Conservation (phyloP, 2,329 filamentous ascomycete genomes). For the Fusarium multiceps region DNA sequence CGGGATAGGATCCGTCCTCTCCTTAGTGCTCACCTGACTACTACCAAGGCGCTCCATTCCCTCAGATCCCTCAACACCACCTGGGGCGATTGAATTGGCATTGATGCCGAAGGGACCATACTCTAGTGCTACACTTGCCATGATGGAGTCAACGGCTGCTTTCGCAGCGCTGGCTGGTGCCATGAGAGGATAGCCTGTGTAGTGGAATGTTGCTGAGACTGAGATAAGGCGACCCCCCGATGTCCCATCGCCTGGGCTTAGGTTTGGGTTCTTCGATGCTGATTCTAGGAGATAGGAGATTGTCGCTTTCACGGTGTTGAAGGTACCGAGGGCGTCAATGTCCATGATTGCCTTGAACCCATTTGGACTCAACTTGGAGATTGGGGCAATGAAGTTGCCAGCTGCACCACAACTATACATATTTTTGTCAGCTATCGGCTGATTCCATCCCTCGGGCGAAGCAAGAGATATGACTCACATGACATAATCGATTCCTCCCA, state of each 20-base stretch:
- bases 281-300: conserved; percentile 84
- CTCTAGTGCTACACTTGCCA: conserved; percentile 83
- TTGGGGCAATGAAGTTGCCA: conserved; percentile 92
- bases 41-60: conserved; percentile 71
- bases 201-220: conserved; percentile 91
- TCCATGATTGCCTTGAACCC: conserved; percentile 96
- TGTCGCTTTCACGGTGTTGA: conserved; percentile 93
- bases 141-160: conserved; percentile 87
- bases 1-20: conserved; percentile 66
- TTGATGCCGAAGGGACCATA: conserved; percentile 88
- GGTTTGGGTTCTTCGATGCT: conserved; percentile 55
- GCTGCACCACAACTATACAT: conserved; percentile 82
- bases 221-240: conserved; percentile 76
- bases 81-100: conserved; percentile 88
- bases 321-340: conserved; percentile 93
- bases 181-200: conserved; percentile 85
- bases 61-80: conserved; percentile 86
- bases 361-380: conserved; percentile 83
- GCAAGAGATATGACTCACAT: conserved; percentile 68
- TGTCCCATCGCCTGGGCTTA: too few species aligned
- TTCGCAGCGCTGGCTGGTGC: conserved; percentile 93
- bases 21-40: conserved; percentile 53
- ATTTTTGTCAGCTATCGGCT: too few species aligned
- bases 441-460: too few species aligned
- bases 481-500: conserved; percentile 91